phyloP scores from a whole-genome alignment of 805 yeast genomes.

The Candida khao-thaluensis region DNA sequence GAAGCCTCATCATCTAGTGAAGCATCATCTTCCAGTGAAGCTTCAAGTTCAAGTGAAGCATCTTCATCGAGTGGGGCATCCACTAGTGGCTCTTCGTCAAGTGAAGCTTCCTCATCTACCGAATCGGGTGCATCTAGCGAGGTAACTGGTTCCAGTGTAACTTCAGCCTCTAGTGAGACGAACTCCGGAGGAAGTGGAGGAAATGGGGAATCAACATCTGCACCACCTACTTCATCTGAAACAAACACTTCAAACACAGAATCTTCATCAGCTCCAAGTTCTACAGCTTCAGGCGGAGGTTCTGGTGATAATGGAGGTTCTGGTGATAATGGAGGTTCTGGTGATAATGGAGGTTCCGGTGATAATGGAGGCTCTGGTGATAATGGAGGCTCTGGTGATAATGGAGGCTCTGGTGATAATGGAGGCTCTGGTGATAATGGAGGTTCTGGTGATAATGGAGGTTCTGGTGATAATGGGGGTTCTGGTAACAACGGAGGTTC shows the following conservation, averaged over 20 bases:
- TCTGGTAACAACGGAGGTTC: too few relatives aligned
- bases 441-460: too few relatives aligned
- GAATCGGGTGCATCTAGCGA: conserved; percentile 2
- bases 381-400: too few relatives aligned
- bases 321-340: too few relatives aligned
- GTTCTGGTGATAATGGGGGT: too few relatives aligned
- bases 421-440: too few relatives aligned
- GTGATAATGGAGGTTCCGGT: too few relatives aligned
- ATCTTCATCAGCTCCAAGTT: too few relatives aligned
- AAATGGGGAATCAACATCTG: conserved; percentile 9
- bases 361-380: too few relatives aligned
- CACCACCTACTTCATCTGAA: conserved; percentile 3
- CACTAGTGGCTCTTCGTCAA: not conserved
- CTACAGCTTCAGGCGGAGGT: too few relatives aligned
- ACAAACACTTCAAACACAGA: conserved; percentile 2
- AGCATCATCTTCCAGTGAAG: conserved; percentile 5
- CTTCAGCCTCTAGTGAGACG: conserved; percentile 12
- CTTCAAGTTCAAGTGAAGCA: conserved; percentile 3
- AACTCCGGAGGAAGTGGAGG: conserved; percentile 5
- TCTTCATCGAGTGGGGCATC: conserved; percentile 3
- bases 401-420: too few relatives aligned
- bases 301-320: too few relatives aligned
- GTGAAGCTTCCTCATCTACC: conserved; percentile 9
- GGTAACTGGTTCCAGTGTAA: conserved; percentile 5
- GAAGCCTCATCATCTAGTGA: conserved; percentile 9